Evolutionary conservation across 2,329 filamentous ascomycete genomes (phyloP).

Genomic region (Chlorencoelia australis): DNA sequence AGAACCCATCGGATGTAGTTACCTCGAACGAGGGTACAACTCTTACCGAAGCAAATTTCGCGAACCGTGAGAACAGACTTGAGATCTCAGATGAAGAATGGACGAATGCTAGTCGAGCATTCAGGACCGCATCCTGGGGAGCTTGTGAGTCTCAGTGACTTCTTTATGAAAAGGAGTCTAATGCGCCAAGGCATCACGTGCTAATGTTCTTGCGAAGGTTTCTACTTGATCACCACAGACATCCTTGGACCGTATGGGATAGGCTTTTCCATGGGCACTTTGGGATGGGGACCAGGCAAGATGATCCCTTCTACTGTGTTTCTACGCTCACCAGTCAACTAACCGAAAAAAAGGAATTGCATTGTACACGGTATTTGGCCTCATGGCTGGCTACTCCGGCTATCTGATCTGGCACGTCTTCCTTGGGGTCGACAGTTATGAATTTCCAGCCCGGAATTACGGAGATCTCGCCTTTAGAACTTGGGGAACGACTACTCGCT

Average conservation of each 20-base stretch:
- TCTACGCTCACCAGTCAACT: too few species aligned
- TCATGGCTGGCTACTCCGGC: constrained; percentile 15
- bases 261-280: constrained; percentile 1
- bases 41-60: too few species aligned
- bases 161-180: too few species aligned
- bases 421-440: constrained; percentile 15
- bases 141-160: constrained; percentile 28
- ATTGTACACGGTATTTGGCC: constrained; percentile 16
- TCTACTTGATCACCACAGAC: constrained; percentile 23
- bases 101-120: constrained; percentile 34
- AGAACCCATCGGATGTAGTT: background rate
- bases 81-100: constrained; percentile 33
- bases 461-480: constrained; percentile 34
- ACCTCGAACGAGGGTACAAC: too few species aligned
- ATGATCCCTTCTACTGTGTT: too few species aligned
- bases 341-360: constrained; percentile 13
- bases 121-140: constrained; percentile 36
- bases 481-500: constrained; percentile 34
- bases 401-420: constrained; percentile 18
- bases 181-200: too few species aligned
- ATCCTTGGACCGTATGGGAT: constrained; percentile 14
- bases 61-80: constrained; percentile 3
- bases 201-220: too few species aligned
- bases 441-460: constrained; percentile 12
- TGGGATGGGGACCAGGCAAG: background rate